Evolutionary conservation across 768 basidiomycete genomes (phyloP), one percentile per base, ranked within the genome.

Genomic region (Amanita brunnescens): DNA sequence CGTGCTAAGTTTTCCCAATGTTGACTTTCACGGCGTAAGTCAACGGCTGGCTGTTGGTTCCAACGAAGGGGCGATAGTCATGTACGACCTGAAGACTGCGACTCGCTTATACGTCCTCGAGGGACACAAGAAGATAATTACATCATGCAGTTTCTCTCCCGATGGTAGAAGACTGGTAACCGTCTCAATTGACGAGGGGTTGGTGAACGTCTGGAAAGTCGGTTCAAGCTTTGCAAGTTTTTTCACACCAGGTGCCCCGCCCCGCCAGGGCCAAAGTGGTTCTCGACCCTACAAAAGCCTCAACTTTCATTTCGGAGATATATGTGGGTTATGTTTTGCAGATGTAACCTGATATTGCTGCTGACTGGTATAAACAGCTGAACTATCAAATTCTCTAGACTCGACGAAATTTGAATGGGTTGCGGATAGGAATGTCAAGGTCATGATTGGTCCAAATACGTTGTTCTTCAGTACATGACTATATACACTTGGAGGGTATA

Each of bases 81-180:
- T 96, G 85, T 98, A 96, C 62, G 96, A 98, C 62, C 76, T 98
- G 47, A 96, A 97, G 67, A 92, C 93, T 0, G 94, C 93, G 0
- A 97, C 89, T 0, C 81, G 96, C 9, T 72, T 98, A 12, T 99
- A 97, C 61, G 89, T 99, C 0, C 80, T 99, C 9, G 94, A 98
- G 59, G 86, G 91, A 0, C 94, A 97, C 70, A 83, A 81, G 62
- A 83, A 85, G 60, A 73, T 76, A 1, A 79, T 92, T 8, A 79
- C 88, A 0, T 91, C 91, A 0, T 85, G 90, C 55, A 89, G 85
- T 52, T 98, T 96, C 64, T 95, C 92, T 6, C 87, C 93, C 0
- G 96, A 99, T 59, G 96, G 96, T 0, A 73, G 93, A 16, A 75
- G 96, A 16, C 72, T 98, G 14, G 84, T 95, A 34, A 93, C 92